Evolutionary conservation across 1,139 yeast genomes (phyloP).

Genomic region (Scheffersomyces lignicola): DNA sequence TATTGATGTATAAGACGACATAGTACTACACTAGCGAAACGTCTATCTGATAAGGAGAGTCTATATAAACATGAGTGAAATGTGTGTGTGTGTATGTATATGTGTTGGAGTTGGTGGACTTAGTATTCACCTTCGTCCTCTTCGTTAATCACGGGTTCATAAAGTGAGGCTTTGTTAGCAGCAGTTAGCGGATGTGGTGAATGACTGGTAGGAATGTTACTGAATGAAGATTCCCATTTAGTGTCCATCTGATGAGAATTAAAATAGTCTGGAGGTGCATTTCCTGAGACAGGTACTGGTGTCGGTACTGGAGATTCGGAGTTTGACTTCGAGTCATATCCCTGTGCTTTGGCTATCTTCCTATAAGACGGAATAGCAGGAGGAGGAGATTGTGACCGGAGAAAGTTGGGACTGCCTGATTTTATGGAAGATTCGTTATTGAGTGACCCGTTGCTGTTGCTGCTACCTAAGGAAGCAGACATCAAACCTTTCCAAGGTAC

Average conservation of each 20-base stretch:
- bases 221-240: slow-evolving; percentile 1
- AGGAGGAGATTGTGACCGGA: slow-evolving; percentile 39
- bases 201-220: slow-evolving; percentile 3
- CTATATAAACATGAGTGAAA: neutral
- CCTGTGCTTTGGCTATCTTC: no score
- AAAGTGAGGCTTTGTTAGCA: slow-evolving; percentile 12
- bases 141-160: slow-evolving; percentile 26
- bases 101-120: neutral
- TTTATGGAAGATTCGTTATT: neutral
- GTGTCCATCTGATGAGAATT: neutral
- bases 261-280: neutral
- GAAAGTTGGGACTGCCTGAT: slow-evolving; percentile 10
- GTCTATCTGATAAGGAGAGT: no score
- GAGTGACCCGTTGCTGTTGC: neutral
- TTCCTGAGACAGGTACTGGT: no score
- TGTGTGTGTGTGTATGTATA: neutral
- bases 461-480: neutral
- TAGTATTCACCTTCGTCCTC: slow-evolving; percentile 26
- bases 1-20: no score
- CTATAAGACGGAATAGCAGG: neutral
- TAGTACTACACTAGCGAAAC: no score
- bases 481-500: slow-evolving; percentile 13
- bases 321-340: no score
- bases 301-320: slow-evolving; percentile 10
- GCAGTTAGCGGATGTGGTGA: slow-evolving; percentile 2